A percentile compares a stretch with the other conserved stretches of the same genome.
Conservation (phyloP, 805 yeast genomes). For the Yamadazyma ubonensis region DNA sequence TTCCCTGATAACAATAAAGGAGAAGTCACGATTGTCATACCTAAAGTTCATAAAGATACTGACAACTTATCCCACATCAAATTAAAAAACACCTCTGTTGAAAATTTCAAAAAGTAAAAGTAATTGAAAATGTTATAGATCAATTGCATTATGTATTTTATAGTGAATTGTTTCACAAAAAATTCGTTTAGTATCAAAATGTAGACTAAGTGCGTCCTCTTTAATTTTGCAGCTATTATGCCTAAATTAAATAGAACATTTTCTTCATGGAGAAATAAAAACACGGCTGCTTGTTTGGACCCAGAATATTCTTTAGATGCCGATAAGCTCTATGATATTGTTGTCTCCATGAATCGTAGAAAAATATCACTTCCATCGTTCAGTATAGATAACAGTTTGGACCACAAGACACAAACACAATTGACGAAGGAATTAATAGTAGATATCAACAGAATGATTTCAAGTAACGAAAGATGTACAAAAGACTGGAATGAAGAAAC, state of each 20-base stretch:
- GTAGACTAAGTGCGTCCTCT: too few species aligned
- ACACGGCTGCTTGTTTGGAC: not conserved
- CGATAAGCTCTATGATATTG: not conserved
- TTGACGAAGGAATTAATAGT: constrained; percentile 1
- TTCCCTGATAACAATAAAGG: constrained; percentile 21
- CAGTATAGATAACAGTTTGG: constrained; percentile 2
- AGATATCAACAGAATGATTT: constrained; percentile 5
- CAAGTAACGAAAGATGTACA: constrained; percentile 1
- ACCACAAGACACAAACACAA: not conserved
- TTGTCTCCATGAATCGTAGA: not conserved
- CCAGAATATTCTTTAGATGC: not conserved
- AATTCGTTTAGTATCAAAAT: too few species aligned
- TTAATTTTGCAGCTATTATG: not conserved
- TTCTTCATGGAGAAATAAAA: not conserved
- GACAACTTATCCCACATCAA: constrained; percentile 13
- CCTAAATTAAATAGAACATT: not conserved
- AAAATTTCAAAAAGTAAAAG: constrained; percentile 11
- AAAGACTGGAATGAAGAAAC: too few species aligned
- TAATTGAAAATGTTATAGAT: too few species aligned
- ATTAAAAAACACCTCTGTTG: constrained; percentile 17
- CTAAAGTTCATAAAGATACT: constrained; percentile 19
- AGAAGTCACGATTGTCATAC: constrained; percentile 20
- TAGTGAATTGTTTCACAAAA: too few species aligned
- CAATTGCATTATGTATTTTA: too few species aligned
- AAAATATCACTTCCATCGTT: constrained; percentile 5